phyloP scores from a whole-genome alignment of 768 basidiomycete species.

The Termitomyces bulborhizus region DNA sequence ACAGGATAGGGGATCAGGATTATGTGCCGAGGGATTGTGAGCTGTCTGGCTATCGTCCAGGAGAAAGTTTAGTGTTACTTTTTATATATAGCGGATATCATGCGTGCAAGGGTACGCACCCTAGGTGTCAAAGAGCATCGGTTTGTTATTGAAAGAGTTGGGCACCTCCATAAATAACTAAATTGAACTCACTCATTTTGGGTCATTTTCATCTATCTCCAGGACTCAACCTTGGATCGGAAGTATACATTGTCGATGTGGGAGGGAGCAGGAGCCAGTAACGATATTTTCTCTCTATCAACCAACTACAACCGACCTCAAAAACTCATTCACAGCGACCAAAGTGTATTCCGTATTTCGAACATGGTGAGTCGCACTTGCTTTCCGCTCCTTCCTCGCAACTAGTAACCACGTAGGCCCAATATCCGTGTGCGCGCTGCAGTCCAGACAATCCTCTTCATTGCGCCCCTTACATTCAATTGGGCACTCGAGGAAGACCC shows the following conservation, averaged over 20 bases:
- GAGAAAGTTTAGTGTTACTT: not conserved
- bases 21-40: conserved; percentile 64
- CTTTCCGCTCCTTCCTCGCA: not conserved
- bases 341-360: conserved; percentile 74
- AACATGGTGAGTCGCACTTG: conserved; percentile 40
- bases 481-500: conserved; percentile 66
- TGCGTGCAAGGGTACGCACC: conserved; percentile 69
- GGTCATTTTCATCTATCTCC: not conserved
- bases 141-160: conserved; percentile 46
- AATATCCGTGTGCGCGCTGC: not conserved
- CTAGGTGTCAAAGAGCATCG: conserved; percentile 71
- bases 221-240: conserved; percentile 36
- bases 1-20: conserved; percentile 44
- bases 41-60: conserved; percentile 12
- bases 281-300: no score
- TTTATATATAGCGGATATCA: conserved; percentile 47
- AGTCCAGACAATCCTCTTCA: conserved; percentile 77
- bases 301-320: no score
- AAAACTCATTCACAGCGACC: conserved; percentile 33
- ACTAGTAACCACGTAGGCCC: no score
- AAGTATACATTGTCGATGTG: conserved; percentile 67
- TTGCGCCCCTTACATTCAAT: conserved; percentile 75
- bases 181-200: no score
- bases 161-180: no score
- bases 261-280: conserved; percentile 37